These are phyloP conservation scores for Phytophthora brassicae DNA, from an alignment of 352 stramenopile species.

Conservation along the genomic window DNA sequence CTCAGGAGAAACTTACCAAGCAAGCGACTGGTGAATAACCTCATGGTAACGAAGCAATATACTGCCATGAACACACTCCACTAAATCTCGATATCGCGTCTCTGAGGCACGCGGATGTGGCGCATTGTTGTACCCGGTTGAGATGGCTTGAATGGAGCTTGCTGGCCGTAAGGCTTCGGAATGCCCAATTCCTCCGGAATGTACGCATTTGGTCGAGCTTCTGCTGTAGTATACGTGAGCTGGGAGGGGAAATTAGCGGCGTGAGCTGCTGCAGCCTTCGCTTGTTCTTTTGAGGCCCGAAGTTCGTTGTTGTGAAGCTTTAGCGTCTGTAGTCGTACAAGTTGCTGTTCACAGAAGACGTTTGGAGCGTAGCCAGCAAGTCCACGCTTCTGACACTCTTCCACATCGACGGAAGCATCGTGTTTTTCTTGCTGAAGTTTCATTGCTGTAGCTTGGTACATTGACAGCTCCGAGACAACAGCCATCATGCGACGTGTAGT, in stretches of 20 bases:
- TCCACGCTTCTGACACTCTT: constrained; percentile 60
- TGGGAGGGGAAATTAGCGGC: constrained; percentile 70
- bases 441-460: constrained; percentile 95
- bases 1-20: constrained; percentile 71
- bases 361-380: constrained; percentile 75
- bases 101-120: constrained; percentile 88
- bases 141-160: constrained; percentile 92
- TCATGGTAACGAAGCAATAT: constrained; percentile 8
- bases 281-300: constrained; percentile 46
- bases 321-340: constrained; percentile 62
- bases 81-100: constrained; percentile 92
- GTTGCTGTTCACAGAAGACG: constrained; percentile 74
- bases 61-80: too few species aligned
- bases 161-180: constrained; percentile 91
- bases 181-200: constrained; percentile 92
- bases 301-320: constrained; percentile 51
- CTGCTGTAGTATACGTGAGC: constrained; percentile 86
- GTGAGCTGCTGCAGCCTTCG: constrained; percentile 40
- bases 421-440: constrained; percentile 94
- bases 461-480: constrained; percentile 92
- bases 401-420: constrained; percentile 60
- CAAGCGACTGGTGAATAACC: constrained; percentile 22
- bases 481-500: constrained; percentile 94
- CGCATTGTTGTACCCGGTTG: constrained; percentile 90
- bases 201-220: constrained; percentile 93